A percentile compares a stretch with the other conserved stretches of the same genome.
phyloP scores from a whole-genome alignment of 371 early-diverging fungal species.

The Rhizopus delemar region DNA sequence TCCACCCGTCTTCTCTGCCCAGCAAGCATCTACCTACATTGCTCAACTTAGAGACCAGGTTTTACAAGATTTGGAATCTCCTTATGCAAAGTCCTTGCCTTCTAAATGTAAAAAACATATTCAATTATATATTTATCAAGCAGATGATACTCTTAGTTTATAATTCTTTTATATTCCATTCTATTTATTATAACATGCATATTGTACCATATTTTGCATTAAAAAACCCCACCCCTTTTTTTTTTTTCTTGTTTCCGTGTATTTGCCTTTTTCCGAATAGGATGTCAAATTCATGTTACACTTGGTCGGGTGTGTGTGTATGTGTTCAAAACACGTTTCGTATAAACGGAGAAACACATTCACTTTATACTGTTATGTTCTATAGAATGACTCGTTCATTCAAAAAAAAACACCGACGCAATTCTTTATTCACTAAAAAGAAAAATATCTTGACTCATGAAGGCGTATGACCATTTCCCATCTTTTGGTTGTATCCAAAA shows the following conservation, averaged over 20 bases:
- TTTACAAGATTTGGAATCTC: slow-evolving; percentile 23
- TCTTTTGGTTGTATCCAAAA: no score
- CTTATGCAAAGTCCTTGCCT: slow-evolving; percentile 15
- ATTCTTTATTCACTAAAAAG: no score
- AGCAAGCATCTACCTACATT: slow-evolving; percentile 20
- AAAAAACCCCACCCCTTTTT: not conserved
- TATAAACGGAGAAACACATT: no score
- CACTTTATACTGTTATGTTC: no score
- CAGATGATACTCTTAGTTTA: slow-evolving; percentile 31
- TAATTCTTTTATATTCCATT: slow-evolving; percentile 10
- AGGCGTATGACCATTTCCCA: no score
- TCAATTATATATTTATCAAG: slow-evolving; percentile 27
- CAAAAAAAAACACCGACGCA: no score
- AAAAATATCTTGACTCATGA: no score
- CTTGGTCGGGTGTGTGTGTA: no score
- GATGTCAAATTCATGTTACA: not conserved
- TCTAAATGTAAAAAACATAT: slow-evolving; percentile 23
- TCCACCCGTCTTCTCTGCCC: slow-evolving; percentile 11
- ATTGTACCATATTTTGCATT: not conserved
- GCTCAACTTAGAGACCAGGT: slow-evolving; percentile 28
- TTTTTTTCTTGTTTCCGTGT: not conserved
- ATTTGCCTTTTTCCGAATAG: not conserved
- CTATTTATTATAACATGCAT: not conserved
- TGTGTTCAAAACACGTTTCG: not conserved
- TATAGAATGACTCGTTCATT: no score